These are phyloP conservation scores for Waitea zeae DNA, from an alignment of 1,284 basidiomycete genomes.

Conservation along the genomic window DNA sequence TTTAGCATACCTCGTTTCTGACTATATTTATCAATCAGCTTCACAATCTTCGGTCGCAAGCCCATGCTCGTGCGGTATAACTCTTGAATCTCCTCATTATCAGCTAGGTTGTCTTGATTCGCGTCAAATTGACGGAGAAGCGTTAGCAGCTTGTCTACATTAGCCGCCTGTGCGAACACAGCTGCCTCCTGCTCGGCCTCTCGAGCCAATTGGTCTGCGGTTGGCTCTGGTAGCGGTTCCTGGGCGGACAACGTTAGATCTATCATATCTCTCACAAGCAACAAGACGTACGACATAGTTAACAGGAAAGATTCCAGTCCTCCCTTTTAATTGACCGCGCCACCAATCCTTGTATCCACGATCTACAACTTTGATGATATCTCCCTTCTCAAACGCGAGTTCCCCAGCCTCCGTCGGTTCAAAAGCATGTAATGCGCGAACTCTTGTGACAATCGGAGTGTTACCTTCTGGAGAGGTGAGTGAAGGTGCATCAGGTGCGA, in stretches of 20 bases:
- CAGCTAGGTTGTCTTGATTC: constrained; percentile 72
- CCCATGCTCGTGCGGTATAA: constrained; percentile 83
- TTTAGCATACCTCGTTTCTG: constrained; percentile 60
- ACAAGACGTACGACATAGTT: constrained; percentile 71
- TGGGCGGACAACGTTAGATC: constrained; percentile 12
- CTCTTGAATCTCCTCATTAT: constrained; percentile 92
- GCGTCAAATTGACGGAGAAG: constrained; percentile 71
- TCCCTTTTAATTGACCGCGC: constrained; percentile 84
- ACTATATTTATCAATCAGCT: constrained; percentile 94
- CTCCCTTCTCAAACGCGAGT: constrained; percentile 84
- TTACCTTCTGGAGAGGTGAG: constrained; percentile 14
- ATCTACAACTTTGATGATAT: constrained; percentile 92
- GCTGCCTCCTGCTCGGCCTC: constrained; percentile 84
- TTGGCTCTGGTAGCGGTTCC: constrained; percentile 84
- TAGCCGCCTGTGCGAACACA: constrained; percentile 70
- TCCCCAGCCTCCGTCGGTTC: constrained; percentile 83
- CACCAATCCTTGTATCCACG: constrained; percentile 97
- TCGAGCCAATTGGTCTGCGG: constrained; percentile 57
- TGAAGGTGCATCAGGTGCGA: constrained; percentile 10
- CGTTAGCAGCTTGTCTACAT: constrained; percentile 77
- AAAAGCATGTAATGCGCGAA: constrained; percentile 85
- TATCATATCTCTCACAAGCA: background rate
- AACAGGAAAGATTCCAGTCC: constrained; percentile 95
- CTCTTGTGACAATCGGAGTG: constrained; percentile 50
- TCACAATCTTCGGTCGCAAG: constrained; percentile 86